These are phyloP conservation scores for Endotrypanum monterogeii DNA, from an alignment of 208 protist species.

Conservation along the genomic window DNA sequence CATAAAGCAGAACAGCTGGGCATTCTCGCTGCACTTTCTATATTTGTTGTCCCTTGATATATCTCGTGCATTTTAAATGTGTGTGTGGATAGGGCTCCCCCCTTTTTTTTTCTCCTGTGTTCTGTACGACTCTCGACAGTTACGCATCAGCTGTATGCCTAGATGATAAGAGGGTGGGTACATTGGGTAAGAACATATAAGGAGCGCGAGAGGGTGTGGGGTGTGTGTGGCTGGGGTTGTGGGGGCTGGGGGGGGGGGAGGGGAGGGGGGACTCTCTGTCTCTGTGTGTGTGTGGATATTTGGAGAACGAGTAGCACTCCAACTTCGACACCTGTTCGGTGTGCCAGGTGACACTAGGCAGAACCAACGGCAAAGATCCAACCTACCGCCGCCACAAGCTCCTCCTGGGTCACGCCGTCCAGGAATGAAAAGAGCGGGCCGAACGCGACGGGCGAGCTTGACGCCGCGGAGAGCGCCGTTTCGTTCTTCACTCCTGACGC, in stretches of 20 bases:
- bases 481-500: neutral
- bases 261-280: neutral
- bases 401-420: conserved; percentile 10
- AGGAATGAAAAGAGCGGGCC: conserved; percentile 23
- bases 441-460: conserved; percentile 12
- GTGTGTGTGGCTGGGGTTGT: no score
- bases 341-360: neutral
- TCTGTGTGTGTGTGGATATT: no score
- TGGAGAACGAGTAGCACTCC: neutral
- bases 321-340: neutral
- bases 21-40: neutral
- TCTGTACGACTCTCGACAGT: no score
- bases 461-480: conserved; percentile 4
- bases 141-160: neutral
- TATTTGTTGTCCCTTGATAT: neutral
- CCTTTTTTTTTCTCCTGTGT: no score
- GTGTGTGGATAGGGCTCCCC: no score
- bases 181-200: neutral
- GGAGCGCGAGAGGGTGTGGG: neutral
- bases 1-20: no score
- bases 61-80: no score
- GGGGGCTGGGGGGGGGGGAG: neutral
- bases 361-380: conserved; percentile 22
- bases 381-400: conserved; percentile 20
- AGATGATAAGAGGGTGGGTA: neutral